Evolutionary conservation across 2,329 filamentous ascomycete genomes (phyloP), one percentile per base, ranked within the genome.

Genomic region (Phialophora tarda): DNA sequence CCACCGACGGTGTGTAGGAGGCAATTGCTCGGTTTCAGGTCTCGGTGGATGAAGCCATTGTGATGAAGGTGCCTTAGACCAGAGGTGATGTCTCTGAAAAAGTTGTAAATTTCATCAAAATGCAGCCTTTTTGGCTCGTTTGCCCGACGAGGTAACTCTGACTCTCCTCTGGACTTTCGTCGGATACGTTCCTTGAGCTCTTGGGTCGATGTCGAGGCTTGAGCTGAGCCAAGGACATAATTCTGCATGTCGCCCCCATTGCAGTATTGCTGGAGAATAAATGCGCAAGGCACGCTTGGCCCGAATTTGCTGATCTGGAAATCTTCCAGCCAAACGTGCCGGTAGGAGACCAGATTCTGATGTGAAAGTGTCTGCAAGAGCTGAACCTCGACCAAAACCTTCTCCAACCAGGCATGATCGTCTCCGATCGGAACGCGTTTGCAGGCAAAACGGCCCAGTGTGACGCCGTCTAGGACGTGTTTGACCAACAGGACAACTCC

Each of bases 211-310:
- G 82, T 75, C 0, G 83, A 83, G 57, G 87, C 84, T 59, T 86
- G 85, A 0, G 87, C 80, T 5, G 88, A 85, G 6, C 90, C 89
- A n/a, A 93, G 82, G 17, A 99, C 88, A 75, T 96, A 96, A 69
- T 90, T 88, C 66, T 97, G 89, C 21, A 99, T 83, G 75, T 99
- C 95, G 17, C 95, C 95, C 1, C 89, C 85, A 76, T 99, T 98
- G 81, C 96, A 99, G 74, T 97, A 99, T 75, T 99, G 93, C 76
- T 99, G 95, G 7, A 99, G 84, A 64, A 99, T 99, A 76, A 97
- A 99, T 4, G 94, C 93, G 74, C 94, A 98, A 11, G 93, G 93
- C 0, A 99, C 93, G 62, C 88, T 92, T 0, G 96, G 95, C 0
- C 93, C 91, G 76, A 99, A 99, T 1, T 87, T 89, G 69, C 86